Conservation (phyloP, 2,329 filamentous ascomycete genomes). For the Stachybotrys echinatus region DNA sequence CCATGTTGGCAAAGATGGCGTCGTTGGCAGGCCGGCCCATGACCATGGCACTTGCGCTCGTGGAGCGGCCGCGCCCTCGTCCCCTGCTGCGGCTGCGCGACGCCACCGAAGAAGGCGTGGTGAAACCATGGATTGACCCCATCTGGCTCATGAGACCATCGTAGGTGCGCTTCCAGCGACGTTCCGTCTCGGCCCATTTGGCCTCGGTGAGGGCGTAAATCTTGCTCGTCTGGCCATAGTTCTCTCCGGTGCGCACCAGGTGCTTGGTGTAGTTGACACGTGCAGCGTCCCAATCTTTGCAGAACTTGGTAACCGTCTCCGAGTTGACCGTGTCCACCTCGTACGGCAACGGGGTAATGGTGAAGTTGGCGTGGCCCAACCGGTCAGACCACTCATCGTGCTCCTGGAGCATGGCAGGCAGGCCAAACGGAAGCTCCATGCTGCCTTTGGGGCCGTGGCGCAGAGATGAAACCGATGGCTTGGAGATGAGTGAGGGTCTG, state of each 20-base stretch:
- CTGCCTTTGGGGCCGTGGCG: constrained; percentile 53
- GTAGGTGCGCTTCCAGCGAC: constrained; percentile 66
- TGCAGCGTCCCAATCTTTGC: constrained; percentile 77
- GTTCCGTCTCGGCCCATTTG: constrained; percentile 82
- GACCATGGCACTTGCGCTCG: constrained; percentile 35
- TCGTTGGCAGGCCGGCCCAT: constrained; percentile 25
- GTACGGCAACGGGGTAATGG: constrained; percentile 78
- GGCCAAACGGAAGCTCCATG: constrained; percentile 47
- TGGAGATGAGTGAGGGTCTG: constrained; percentile 66
- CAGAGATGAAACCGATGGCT: constrained; percentile 74
- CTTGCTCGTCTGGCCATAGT: constrained; percentile 85
- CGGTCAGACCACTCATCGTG: constrained; percentile 79
- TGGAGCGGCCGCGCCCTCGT: constrained; percentile 29
- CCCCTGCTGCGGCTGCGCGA: constrained; percentile 34
- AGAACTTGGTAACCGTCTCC: constrained; percentile 55
- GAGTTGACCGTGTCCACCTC: constrained; percentile 57
- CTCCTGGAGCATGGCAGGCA: constrained; percentile 61
- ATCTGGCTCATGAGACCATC: constrained; percentile 56
- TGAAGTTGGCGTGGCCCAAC: constrained; percentile 91
- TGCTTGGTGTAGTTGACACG: constrained; percentile 86
- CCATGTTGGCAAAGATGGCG: constrained; percentile 34
- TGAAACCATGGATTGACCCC: constrained; percentile 26
- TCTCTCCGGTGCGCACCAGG: constrained; percentile 79
- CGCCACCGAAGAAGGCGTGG: constrained; percentile 14
- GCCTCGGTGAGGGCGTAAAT: constrained; percentile 80